Evolutionary conservation across 495 filamentous ascomycete species (phyloP).

Genomic region (Cudoniella acicularis): DNA sequence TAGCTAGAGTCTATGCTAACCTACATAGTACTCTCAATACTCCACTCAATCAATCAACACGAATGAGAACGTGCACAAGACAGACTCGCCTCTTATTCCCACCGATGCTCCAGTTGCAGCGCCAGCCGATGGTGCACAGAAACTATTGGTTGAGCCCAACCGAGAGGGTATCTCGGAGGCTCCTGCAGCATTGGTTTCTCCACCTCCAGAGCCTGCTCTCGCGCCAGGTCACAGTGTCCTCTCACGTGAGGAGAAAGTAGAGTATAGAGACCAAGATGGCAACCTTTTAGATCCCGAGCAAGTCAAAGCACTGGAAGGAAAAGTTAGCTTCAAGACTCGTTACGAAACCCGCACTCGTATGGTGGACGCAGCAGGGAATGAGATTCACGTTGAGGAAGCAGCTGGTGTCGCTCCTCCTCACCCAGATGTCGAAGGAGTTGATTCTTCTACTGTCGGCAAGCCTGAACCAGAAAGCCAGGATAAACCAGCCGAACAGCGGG

Average conservation of each 20-base stretch:
- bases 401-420: conserved; percentile 68
- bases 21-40: conserved; percentile 30
- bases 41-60: conserved; percentile 17
- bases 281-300: conserved; percentile 81
- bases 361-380: conserved; percentile 72
- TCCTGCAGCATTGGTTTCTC: conserved; percentile 12
- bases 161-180: conserved; percentile 21
- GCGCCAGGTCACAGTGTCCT: conserved; percentile 50
- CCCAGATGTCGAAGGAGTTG: conserved; percentile 73
- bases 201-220: conserved; percentile 32
- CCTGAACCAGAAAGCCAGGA: conserved; percentile 24
- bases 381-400: conserved; percentile 41
- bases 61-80: conserved; percentile 22
- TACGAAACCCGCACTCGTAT: conserved; percentile 89
- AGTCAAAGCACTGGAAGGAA: conserved; percentile 79
- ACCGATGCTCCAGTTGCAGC: conserved; percentile 36
- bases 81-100: conserved; percentile 22
- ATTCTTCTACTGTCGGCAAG: conserved; percentile 54
- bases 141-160: conserved; percentile 11
- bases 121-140: conserved; percentile 23
- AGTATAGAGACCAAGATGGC: conserved; percentile 93
- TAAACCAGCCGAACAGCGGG: conserved; percentile 30
- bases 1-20: conserved; percentile 13
- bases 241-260: conserved; percentile 75
- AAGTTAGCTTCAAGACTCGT: conserved; percentile 89